Evolutionary conservation across 2,329 filamentous ascomycete species (phyloP), one percentile per base, ranked within the genome.

Genomic region (Harringtonia aguacate): DNA sequence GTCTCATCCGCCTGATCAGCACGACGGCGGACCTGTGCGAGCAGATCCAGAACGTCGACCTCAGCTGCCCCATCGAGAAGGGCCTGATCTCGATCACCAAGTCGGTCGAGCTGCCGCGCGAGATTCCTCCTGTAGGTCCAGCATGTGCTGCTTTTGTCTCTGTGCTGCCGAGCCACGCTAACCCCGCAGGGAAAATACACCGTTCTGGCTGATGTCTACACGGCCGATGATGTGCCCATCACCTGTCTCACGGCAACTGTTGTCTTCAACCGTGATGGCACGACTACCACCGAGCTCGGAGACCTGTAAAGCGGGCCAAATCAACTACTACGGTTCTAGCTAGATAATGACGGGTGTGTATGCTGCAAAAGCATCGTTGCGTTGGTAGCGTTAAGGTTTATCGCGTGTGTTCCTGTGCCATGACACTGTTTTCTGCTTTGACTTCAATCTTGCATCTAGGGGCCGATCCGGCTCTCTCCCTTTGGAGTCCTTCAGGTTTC

Each of bases 11-110:
- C 44, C 76, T 98, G 51, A 79, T 98, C 63, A 86, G 77, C 62
- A 84, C 84, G 52, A 76, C 73, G 53, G 80, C 82, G 56, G 84
- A 95, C 59, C 76, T 97, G 31, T 98, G 92, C 70, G 85, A 95
- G 48, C 83, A 94, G 61, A 77, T 94, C 52, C 70, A 76, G 60
- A 88, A 95, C 53, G 86, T 95, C 36, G 87, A 95, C 55, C 70
- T 97, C 46, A 68, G 86, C 55, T 98, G 92, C 65, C 92, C 92
- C 39, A 74, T 98, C 47, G 71, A 94, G 65, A 77, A 86, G 66
- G 90, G 89, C 47, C 67, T 79, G 20, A 70, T 88, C 58, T 68
- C 67, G 31, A 67, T 98, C 53, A 77, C 68, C 53, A 97, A 97
- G 73, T 72, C 79, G 18, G 86, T 97, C 44, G 79, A 90, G 31